Conservation (phyloP, 1,139 yeast species). For the Kurtzmaniella quercitrusa region DNA sequence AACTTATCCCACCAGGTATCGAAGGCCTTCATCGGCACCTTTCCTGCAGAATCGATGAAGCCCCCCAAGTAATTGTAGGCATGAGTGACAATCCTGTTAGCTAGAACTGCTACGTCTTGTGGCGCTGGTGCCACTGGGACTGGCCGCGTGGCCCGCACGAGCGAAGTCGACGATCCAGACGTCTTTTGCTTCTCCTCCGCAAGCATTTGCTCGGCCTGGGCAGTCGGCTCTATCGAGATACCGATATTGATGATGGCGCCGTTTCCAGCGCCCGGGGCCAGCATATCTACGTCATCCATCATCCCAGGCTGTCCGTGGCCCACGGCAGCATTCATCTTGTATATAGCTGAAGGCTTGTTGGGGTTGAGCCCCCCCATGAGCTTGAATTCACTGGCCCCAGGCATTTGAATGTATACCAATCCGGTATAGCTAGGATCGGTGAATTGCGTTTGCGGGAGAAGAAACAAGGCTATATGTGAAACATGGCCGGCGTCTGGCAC, state of each 20-base stretch:
- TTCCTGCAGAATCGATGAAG: conserved; percentile 71
- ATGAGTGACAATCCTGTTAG: conserved; percentile 83
- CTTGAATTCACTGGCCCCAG: conserved; percentile 62
- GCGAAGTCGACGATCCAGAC: conserved; percentile 15
- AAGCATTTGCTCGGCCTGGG: conserved; percentile 52
- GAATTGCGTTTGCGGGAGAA: conserved; percentile 61
- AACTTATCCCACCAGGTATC: conserved; percentile 97
- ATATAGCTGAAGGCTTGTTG: conserved; percentile 86
- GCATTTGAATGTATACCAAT: conserved; percentile 82
- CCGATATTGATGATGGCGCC: conserved; percentile 61
- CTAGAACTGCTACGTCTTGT: conserved; percentile 47
- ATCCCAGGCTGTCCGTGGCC: conserved; percentile 12
- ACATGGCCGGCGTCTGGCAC: conserved; percentile 60
- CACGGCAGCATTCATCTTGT: conserved; percentile 57
- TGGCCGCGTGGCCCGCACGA: conserved; percentile 18
- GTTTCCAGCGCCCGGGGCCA: conserved; percentile 32
- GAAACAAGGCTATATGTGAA: conserved; percentile 71
- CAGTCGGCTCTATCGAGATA: conserved; percentile 77
- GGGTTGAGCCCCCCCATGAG: conserved; percentile 73
- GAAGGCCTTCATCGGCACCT: conserved; percentile 82
- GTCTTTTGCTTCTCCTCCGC: conserved; percentile 29
- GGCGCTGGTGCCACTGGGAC: conserved; percentile 12
- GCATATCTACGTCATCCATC: conserved; percentile 23
- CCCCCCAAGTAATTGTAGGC: conserved; percentile 90
- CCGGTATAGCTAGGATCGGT: conserved; percentile 75